Percentiles rank a stretch among this genome's conserved stretches.
Evolutionary conservation across 306 rosid genomes (phyloP).

Genomic region (Trifolium subterraneum): DNA sequence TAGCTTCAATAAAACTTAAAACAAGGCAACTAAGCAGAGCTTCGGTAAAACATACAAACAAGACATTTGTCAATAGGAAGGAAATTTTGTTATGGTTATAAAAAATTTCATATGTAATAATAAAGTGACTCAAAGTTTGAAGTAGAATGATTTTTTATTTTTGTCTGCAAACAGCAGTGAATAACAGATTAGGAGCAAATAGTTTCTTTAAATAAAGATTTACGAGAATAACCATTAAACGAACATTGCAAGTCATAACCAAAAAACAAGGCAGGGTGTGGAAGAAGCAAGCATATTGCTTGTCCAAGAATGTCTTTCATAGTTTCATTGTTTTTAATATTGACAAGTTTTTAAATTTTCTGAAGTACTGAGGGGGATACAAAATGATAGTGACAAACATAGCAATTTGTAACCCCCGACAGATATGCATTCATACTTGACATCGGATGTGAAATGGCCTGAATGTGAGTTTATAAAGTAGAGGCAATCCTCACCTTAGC

Average conservation of each 20-base stretch:
- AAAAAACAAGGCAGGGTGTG: neutral
- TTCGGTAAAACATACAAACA: slow-evolving; percentile 8
- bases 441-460: too few species aligned
- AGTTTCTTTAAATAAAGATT: neutral
- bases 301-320: slow-evolving; percentile 4
- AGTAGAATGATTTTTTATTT: neutral
- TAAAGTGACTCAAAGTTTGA: neutral
- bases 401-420: neutral
- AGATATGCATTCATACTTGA: too few species aligned
- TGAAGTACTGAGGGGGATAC: neutral
- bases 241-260: slow-evolving; percentile 4
- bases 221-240: neutral
- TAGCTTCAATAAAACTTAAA: slow-evolving; percentile 7
- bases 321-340: slow-evolving; percentile 2
- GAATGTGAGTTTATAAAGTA: too few species aligned
- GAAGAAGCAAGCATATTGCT: neutral
- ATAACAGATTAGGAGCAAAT: neutral
- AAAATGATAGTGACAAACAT: neutral
- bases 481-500: too few species aligned
- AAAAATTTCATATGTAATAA: neutral
- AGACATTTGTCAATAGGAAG: neutral
- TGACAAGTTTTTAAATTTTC: slow-evolving; percentile 8
- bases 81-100: neutral
- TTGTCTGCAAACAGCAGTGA: slow-evolving; percentile 2
- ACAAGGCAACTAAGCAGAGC: slow-evolving; percentile 1